These are phyloP conservation scores for Termitomyces sp. DNA, from an alignment of 768 basidiomycete genomes.

Conservation along the genomic window DNA sequence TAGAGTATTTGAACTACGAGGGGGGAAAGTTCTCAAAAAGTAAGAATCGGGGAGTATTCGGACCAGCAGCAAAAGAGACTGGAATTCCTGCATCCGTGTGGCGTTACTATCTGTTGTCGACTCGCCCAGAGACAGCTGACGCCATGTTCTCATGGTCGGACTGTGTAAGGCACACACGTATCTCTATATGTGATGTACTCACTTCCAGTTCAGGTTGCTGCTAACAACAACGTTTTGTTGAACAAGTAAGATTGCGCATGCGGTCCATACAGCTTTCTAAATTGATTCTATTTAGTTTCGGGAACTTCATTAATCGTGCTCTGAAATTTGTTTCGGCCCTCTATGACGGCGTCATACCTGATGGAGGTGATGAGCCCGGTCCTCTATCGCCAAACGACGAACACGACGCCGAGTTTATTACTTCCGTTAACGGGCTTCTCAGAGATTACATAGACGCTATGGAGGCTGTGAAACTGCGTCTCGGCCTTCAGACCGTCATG, in stretches of 20 bases:
- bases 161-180: conserved; percentile 54
- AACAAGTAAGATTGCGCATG: conserved; percentile 68
- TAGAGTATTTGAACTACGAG: conserved; percentile 95
- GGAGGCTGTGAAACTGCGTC: conserved; percentile 88
- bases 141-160: conserved; percentile 97
- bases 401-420: conserved; percentile 72
- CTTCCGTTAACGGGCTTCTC: conserved; percentile 75
- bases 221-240: conserved; percentile 89
- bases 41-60: conserved; percentile 94
- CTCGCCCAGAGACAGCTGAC: conserved; percentile 91
- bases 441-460: conserved; percentile 82
- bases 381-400: conserved; percentile 67
- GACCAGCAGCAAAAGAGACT: conserved; percentile 90
- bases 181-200: background rate
- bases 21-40: conserved; percentile 99
- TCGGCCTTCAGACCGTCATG: conserved; percentile 89
- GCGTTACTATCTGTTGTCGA: conserved; percentile 93
- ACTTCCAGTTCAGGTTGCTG: conserved; percentile 58
- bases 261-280: background rate
- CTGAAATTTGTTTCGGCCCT: conserved; percentile 91
- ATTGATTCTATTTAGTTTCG: conserved; percentile 57
- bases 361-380: conserved; percentile 68
- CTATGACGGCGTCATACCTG: conserved; percentile 78
- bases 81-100: conserved; percentile 93
- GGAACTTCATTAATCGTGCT: conserved; percentile 95